Evolutionary conservation across 208 protist species (phyloP).

Genomic region (Acanthamoeba lenticulata): DNA sequence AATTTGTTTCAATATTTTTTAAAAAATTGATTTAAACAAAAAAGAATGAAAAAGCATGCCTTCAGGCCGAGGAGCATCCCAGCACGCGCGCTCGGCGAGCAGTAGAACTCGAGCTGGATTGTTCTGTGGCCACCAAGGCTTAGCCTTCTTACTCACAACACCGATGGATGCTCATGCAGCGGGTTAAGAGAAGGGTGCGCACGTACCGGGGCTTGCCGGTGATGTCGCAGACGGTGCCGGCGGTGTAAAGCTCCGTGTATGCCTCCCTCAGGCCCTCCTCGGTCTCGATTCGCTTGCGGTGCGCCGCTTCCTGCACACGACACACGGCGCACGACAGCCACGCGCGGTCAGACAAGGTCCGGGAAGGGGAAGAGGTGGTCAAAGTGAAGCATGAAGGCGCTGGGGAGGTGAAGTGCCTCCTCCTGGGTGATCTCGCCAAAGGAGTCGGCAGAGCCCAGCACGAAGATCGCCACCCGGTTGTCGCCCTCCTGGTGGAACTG

Average conservation of each 20-base stretch:
- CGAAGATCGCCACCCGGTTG: background rate
- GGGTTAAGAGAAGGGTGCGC: background rate
- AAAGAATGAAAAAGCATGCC: background rate
- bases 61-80: background rate
- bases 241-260: background rate
- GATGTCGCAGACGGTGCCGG: constrained; percentile 3
- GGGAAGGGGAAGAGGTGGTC: background rate
- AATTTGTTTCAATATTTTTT: background rate
- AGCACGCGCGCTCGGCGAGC: background rate
- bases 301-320: background rate
- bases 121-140: background rate
- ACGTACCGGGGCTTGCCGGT: constrained; percentile 18
- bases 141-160: background rate
- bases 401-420: background rate
- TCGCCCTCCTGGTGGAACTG: constrained; percentile 50
- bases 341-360: background rate
- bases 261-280: background rate
- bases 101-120: background rate
- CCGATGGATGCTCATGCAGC: background rate
- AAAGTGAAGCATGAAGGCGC: no score
- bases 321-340: background rate
- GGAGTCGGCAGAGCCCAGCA: background rate
- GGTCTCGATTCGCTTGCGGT: background rate
- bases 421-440: background rate
- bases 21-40: no score